Percentiles rank a stretch among this genome's conserved stretches.
phyloP scores from a whole-genome alignment of 1,139 yeast genomes.

The Pichia sp. region DNA sequence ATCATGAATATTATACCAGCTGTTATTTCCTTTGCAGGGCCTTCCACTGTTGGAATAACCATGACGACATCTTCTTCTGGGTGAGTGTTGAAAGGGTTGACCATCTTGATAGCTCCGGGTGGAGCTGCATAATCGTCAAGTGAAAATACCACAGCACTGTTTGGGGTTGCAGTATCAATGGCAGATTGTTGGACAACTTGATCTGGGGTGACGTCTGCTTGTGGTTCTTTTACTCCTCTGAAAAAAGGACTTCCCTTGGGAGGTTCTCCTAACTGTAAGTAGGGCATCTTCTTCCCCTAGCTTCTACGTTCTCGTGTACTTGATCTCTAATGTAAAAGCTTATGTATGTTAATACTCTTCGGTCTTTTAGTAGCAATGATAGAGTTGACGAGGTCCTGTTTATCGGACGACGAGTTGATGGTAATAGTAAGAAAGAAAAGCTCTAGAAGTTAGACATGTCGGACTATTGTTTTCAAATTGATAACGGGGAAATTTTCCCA shows the following conservation, averaged over 20 bases:
- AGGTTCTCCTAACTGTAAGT: background rate
- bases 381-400: no score
- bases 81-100: background rate
- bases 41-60: conserved; percentile 7
- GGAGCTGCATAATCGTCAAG: background rate
- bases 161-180: conserved; percentile 13
- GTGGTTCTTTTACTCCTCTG: no score
- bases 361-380: background rate
- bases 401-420: no score
- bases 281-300: background rate
- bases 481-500: background rate
- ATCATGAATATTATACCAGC: conserved; percentile 6
- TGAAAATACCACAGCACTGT: conserved; percentile 14
- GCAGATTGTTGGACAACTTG: no score
- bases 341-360: no score
- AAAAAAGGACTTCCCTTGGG: background rate
- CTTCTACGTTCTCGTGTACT: no score
- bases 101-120: background rate
- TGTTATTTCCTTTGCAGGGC: background rate
- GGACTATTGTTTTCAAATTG: background rate
- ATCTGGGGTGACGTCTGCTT: no score
- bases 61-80: conserved; percentile 6
- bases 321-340: no score
- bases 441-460: no score
- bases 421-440: no score